Evolutionary conservation across 768 basidiomycete genomes (phyloP).

Genomic region (Hericium coralloides): DNA sequence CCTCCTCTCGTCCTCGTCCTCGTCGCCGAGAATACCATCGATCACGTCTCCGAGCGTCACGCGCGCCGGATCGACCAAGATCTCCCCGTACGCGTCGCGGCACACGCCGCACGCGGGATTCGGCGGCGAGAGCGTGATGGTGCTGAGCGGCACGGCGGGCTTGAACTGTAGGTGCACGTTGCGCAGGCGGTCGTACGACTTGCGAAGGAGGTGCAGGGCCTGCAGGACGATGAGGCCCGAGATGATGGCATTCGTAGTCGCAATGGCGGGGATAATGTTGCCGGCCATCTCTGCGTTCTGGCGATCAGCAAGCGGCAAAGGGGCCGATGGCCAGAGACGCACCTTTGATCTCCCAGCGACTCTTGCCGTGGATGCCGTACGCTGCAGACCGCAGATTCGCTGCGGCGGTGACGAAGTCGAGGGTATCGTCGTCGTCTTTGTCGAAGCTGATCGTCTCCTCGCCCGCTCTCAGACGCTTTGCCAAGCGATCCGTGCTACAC

Average conservation of each 20-base stretch:
- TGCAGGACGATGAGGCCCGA: conserved; percentile 93
- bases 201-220: conserved; percentile 74
- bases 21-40: conserved; percentile 49
- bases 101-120: conserved; percentile 81
- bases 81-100: conserved; percentile 67
- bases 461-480: conserved; percentile 53
- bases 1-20: conserved; percentile 25
- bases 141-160: conserved; percentile 67
- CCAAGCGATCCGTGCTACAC: conserved; percentile 69
- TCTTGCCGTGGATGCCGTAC: conserved; percentile 84
- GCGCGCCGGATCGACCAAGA: conserved; percentile 65
- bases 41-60: conserved; percentile 69
- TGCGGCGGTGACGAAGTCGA: conserved; percentile 94
- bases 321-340: conserved; percentile 1
- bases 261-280: conserved; percentile 98
- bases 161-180: conserved; percentile 78
- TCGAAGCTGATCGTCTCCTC: conserved; percentile 81
- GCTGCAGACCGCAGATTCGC: conserved; percentile 88
- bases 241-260: conserved; percentile 97
- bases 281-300: conserved; percentile 84
- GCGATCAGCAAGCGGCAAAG: neutral
- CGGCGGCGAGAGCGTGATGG: conserved; percentile 56
- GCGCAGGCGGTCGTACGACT: conserved; percentile 49
- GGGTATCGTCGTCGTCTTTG: conserved; percentile 95
- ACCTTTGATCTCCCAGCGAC: conserved; percentile 97